A percentile compares a stretch with the other conserved stretches of the same genome.
Evolutionary conservation across 306 rosid genomes (phyloP).

Genomic region (Ziziphus jujuba): DNA sequence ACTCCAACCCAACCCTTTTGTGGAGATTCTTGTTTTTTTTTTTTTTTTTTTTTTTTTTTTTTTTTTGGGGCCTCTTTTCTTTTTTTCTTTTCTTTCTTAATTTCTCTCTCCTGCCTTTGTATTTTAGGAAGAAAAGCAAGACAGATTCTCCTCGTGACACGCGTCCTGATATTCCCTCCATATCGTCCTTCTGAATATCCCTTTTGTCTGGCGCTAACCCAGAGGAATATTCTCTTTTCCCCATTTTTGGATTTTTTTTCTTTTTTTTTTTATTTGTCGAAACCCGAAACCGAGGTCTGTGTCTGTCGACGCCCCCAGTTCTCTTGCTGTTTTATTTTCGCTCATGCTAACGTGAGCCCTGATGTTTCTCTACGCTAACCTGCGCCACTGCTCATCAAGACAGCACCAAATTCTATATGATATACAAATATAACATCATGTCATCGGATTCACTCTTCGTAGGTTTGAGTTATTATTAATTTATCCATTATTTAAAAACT

Average conservation of each 20-base stretch:
- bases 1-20: slow-evolving; percentile 85
- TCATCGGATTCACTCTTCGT: too few relatives aligned
- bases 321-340: too few relatives aligned
- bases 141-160: slow-evolving; percentile 52
- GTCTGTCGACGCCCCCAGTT: too few relatives aligned
- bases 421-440: too few relatives aligned
- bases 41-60: neutral
- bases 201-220: slow-evolving; percentile 56
- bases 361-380: neutral
- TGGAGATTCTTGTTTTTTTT: slow-evolving; percentile 45
- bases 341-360: neutral
- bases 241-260: slow-evolving; percentile 13
- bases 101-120: neutral
- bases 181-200: slow-evolving; percentile 85
- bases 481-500: too few relatives aligned
- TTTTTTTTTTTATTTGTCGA: neutral
- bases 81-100: slow-evolving; percentile 13
- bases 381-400: neutral
- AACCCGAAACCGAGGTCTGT: slow-evolving; percentile 24
- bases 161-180: slow-evolving; percentile 54
- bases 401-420: too few relatives aligned
- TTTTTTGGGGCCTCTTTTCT: too few relatives aligned
- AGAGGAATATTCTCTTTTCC: slow-evolving; percentile 61
- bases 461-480: too few relatives aligned
- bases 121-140: slow-evolving; percentile 1